A percentile compares a stretch with the other conserved stretches of the same genome.
These are phyloP conservation scores for Furcasterigmium sp. DNA, from an alignment of 2,329 filamentous ascomycete genomes.

Conservation along the genomic window DNA sequence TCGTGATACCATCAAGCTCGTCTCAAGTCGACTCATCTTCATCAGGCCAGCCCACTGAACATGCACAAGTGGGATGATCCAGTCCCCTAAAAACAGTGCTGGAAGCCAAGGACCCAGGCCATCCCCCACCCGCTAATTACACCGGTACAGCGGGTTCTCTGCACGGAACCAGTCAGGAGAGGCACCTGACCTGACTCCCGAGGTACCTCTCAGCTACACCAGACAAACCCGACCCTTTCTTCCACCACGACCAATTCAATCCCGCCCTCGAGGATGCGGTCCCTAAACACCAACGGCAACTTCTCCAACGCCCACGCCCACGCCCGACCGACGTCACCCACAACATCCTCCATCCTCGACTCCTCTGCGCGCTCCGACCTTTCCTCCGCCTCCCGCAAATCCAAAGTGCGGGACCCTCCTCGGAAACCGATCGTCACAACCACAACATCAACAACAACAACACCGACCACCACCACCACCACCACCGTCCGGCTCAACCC, in stretches of 20 bases:
- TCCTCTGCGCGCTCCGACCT: neutral
- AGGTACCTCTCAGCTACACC: neutral
- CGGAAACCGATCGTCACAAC: conserved; percentile 1
- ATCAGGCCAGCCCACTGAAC: neutral
- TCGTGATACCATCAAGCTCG: neutral
- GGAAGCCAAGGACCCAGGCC: neutral
- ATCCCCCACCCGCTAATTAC: neutral
- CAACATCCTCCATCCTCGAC: neutral
- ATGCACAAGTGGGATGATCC: neutral
- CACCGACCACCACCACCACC: conserved; percentile 6
- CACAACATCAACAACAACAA: conserved; percentile 6
- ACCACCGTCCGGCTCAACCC: conserved; percentile 2
- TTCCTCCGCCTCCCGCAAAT: neutral
- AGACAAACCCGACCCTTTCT: neutral
- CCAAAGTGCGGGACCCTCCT: neutral
- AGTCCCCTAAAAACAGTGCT: neutral
- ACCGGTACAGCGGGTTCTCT: neutral
- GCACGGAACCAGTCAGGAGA: neutral
- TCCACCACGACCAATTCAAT: neutral
- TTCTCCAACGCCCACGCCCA: conserved; percentile 2
- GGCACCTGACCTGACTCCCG: neutral
- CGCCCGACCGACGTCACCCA: neutral
- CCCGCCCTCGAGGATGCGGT: conserved; percentile 1
- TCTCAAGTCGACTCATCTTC: neutral
- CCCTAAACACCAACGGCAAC: conserved; percentile 3